Conservation (phyloP, 768 basidiomycete genomes). For the Mycena belliarum region DNA sequence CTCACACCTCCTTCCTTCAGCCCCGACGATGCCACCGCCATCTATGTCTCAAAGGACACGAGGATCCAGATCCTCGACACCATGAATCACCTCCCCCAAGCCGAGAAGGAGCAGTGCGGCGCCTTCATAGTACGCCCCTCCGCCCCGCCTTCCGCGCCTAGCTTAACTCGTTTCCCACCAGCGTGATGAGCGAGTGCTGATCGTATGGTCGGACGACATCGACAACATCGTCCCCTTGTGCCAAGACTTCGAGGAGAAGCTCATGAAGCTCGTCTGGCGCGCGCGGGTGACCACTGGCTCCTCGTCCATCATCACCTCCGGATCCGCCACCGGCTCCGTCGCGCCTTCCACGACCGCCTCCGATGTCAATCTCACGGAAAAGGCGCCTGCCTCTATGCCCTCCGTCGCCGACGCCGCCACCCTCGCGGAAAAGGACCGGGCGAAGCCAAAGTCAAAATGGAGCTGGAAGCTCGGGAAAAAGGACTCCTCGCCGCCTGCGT, state of each 20-base stretch:
- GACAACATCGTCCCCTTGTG: slow-evolving; percentile 78
- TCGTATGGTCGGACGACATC: slow-evolving; percentile 84
- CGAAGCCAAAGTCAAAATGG: slow-evolving; percentile 38
- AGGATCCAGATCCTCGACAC: slow-evolving; percentile 85
- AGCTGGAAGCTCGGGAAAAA: slow-evolving; percentile 48
- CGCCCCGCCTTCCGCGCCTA: not conserved
- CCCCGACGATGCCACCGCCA: slow-evolving; percentile 55
- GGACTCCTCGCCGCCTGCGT: slow-evolving; percentile 23
- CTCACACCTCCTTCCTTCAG: slow-evolving; percentile 33
- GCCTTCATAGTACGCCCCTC: slow-evolving; percentile 69
- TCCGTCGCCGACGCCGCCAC: slow-evolving; percentile 25
- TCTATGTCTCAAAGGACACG: slow-evolving; percentile 77
- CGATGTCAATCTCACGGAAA: slow-evolving; percentile 52
- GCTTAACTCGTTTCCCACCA: slow-evolving; percentile 27
- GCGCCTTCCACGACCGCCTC: slow-evolving; percentile 52
- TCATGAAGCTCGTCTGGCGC: slow-evolving; percentile 59
- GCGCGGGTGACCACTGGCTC: slow-evolving; percentile 37
- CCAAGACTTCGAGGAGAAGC: slow-evolving; percentile 69
- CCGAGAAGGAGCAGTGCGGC: slow-evolving; percentile 90
- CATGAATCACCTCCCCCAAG: slow-evolving; percentile 64
- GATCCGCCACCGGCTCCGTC: slow-evolving; percentile 32
- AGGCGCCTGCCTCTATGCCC: slow-evolving; percentile 11
- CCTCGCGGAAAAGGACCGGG: not conserved
- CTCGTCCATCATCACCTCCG: slow-evolving; percentile 28
- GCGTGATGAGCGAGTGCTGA: slow-evolving; percentile 82